Evolutionary conservation across 345 rosid genomes (phyloP), one percentile per base, ranked within the genome.

Genomic region (Citrus glauca): DNA sequence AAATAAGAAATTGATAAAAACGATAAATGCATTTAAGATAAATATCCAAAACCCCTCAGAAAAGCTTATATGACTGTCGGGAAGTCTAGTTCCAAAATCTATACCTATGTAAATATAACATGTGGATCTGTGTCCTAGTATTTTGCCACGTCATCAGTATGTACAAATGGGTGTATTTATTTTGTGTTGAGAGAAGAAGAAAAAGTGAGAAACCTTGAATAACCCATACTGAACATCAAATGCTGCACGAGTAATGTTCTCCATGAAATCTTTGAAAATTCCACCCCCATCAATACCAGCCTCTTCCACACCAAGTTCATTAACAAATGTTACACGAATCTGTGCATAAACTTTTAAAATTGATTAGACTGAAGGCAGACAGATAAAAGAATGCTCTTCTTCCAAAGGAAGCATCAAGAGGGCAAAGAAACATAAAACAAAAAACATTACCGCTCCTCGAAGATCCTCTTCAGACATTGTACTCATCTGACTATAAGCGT

Each of bases 251-350:
- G 97, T 90, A 71, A 96, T 96, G 79, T 96, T 96, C 82, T 96
- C 98, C 99, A 96, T 94, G 81, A 96, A 96, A 89, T 96, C 99
- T 89, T 96, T 96, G 86, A 96, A 96, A 85, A 96, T 96, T 69
- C 98, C 99, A 81, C 98, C 99, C 73, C 99, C 99, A 86, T 96
- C 99, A 78, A 96, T 94, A 70, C 99, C 99, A 88, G 99, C 99
- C 87, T 96, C 99, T 89, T 96, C 99, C 71, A 91, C 99, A 83
- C 99, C 99, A 79, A 92, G 90, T 87, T 96, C 99, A 81, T 96
- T 96, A 76, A 96, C 92, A 72, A 92, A 96, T 80, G 95, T 78
- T 72, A 96, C 98, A 13, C 99, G 99, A 82, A 96, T 94, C 99
- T 96, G 89, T 83, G 50, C 40, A 81, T 55, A 28, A 81, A 76